Percentiles rank a stretch among this genome's conserved stretches.
These are phyloP conservation scores for Suillus brevipes DNA, from an alignment of 768 basidiomycete species.

Conservation along the genomic window DNA sequence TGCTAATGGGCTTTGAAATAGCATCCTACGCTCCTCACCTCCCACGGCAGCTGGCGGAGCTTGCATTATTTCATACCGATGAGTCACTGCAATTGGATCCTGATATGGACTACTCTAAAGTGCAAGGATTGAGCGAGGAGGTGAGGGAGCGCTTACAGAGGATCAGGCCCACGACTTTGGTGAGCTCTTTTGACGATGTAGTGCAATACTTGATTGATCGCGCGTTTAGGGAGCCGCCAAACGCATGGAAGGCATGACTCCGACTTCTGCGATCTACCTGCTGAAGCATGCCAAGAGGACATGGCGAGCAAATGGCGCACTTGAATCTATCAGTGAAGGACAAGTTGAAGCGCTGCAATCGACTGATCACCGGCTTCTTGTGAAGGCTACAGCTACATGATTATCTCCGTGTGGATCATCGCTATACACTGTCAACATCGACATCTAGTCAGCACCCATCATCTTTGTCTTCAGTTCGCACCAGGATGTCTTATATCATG, in stretches of 20 bases:
- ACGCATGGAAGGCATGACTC: slow-evolving; percentile 93
- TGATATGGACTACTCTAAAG: slow-evolving; percentile 62
- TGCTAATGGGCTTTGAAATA: slow-evolving; percentile 26
- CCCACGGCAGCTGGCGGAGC: slow-evolving; percentile 71
- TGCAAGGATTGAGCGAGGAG: slow-evolving; percentile 75
- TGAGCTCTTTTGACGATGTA: slow-evolving; percentile 28
- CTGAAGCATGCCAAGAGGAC: slow-evolving; percentile 59
- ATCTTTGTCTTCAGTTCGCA: background rate
- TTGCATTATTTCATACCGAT: slow-evolving; percentile 72
- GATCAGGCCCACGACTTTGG: slow-evolving; percentile 70
- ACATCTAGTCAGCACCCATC: background rate
- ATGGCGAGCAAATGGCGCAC: slow-evolving; percentile 17
- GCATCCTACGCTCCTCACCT: slow-evolving; percentile 66
- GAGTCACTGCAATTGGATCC: slow-evolving; percentile 71
- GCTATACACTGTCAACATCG: background rate
- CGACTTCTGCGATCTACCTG: slow-evolving; percentile 66
- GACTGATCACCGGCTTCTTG: background rate
- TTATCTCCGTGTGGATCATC: background rate
- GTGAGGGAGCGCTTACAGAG: slow-evolving; percentile 62
- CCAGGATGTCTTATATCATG: background rate
- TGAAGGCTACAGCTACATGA: background rate
- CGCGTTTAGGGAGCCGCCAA: slow-evolving; percentile 78
- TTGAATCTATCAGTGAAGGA: background rate
- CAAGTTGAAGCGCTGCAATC: background rate
- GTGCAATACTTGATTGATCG: slow-evolving; percentile 4